Evolutionary conservation across 371 early-diverging fungal species (phyloP).

Genomic region (Haplosporangium sp.): DNA sequence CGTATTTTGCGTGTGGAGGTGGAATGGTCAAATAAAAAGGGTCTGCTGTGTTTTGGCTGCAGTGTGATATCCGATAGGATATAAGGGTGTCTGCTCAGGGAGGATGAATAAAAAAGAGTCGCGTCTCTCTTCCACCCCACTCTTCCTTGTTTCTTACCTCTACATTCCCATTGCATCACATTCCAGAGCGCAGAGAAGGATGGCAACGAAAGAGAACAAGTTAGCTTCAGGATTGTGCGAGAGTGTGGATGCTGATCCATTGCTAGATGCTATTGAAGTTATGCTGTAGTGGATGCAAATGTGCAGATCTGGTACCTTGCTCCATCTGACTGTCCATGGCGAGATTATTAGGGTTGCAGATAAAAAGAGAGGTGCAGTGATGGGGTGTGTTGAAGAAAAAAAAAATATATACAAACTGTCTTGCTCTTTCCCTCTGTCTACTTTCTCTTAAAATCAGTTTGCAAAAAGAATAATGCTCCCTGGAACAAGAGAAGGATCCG

Average conservation of each 20-base stretch:
- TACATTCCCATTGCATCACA: slow-evolving; percentile 6
- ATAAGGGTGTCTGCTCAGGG: background rate
- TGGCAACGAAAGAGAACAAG: slow-evolving; percentile 1
- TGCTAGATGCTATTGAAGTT: background rate
- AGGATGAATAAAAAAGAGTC: slow-evolving; percentile 10
- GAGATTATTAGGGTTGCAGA: slow-evolving; percentile 19
- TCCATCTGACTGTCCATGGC: slow-evolving; percentile 55
- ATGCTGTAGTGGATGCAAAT: too few species aligned
- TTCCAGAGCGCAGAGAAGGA: background rate
- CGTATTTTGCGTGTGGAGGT: background rate
- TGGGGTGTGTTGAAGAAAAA: background rate
- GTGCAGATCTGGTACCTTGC: slow-evolving; percentile 35
- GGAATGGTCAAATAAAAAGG: background rate
- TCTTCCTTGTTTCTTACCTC: slow-evolving; percentile 27
- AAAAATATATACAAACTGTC: background rate
- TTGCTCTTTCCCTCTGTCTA: background rate
- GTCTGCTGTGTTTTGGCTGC: background rate
- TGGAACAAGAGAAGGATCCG: background rate
- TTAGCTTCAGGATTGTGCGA: background rate
- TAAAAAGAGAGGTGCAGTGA: slow-evolving; percentile 6
- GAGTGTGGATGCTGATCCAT: slow-evolving; percentile 2
- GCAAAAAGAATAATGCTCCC: background rate
- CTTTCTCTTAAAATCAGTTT: background rate
- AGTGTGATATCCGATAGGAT: too few species aligned
- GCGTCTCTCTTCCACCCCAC: slow-evolving; percentile 5